Base-by-base conservation (phyloP, 78 protist species). In the Dictyostelium intermedium region DNA sequence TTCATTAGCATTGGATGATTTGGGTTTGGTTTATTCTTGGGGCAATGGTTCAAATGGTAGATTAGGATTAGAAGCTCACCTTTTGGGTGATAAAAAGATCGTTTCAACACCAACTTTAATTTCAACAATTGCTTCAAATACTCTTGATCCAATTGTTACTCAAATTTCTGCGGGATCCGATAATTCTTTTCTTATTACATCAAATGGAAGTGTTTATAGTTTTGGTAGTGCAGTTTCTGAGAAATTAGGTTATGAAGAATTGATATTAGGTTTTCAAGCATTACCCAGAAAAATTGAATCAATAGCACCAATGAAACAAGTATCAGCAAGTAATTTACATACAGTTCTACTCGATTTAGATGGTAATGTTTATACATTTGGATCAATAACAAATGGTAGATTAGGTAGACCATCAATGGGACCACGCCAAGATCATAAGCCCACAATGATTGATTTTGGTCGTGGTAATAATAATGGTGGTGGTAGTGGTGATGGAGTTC, bases 311-410 rank as follows among this genome's bases (percentile, higher is more conserved):
- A 20, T 25, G 60, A 25, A 37, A 79, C 85, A 87, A 1, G 43
- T 87, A 32, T 25, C 85, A 5, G 63, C 80, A 16, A 74, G 93
- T 23, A 78, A 87, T 79, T 87, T 84, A 84, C 85, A 78, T 45
- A 41, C 82, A 0, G 76, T 78, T n/a, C 34, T 63, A 13, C n/a
- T 87, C 20, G 32, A 37, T 61, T 14, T 1, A 6, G 20, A 27
- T 7, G 93, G 93, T 4, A 60, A 61, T 41, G 93, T 87, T 23
- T 87, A 78, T 66, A 30, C 85, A 16, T 87, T 87, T 78, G 93
- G 93, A 23, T 87, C 85, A 37, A 41, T 30, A 35, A 10, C 11
- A 14, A 9, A 41, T 32, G 84, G 84, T 32, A 37, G 93, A 63
- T 30, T 41, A 5, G 93, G 81, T 63, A 61, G 89, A 66, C 1